These are phyloP conservation scores for Termitomyces sp. DNA, from an alignment of 768 basidiomycete genomes.

Conservation along the genomic window DNA sequence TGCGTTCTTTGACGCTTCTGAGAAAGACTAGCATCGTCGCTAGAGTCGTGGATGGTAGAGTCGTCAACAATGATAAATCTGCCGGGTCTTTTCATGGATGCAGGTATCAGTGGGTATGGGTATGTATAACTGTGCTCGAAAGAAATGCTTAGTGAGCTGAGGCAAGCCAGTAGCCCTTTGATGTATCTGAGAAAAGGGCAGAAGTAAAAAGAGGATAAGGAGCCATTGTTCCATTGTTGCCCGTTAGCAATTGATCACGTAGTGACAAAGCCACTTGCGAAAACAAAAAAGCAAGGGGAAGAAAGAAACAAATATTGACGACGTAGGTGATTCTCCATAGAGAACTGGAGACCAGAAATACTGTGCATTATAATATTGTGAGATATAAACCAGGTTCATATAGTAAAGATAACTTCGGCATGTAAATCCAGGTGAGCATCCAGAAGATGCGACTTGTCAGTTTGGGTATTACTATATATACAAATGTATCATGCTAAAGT, in stretches of 20 bases:
- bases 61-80: conserved; percentile 28
- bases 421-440: background rate
- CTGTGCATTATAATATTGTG: background rate
- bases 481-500: background rate
- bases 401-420: background rate
- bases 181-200: background rate
- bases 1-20: conserved; percentile 25
- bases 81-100: conserved; percentile 10
- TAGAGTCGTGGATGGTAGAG: conserved; percentile 25
- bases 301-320: too few species aligned
- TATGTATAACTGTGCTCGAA: background rate
- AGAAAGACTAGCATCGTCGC: conserved; percentile 21
- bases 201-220: background rate
- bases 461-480: background rate
- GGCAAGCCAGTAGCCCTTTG: background rate
- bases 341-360: too few species aligned
- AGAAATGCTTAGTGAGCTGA: background rate
- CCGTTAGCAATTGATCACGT: background rate
- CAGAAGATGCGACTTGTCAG: background rate
- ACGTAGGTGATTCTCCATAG: background rate
- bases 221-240: background rate
- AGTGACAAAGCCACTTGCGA: background rate
- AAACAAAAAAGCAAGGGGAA: background rate
- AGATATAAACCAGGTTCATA: background rate
- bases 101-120: conserved; percentile 1